Evolutionary conservation across 306 rosid genomes (phyloP), one percentile per base, ranked within the genome.

Genomic region (Crotalaria pallida): DNA sequence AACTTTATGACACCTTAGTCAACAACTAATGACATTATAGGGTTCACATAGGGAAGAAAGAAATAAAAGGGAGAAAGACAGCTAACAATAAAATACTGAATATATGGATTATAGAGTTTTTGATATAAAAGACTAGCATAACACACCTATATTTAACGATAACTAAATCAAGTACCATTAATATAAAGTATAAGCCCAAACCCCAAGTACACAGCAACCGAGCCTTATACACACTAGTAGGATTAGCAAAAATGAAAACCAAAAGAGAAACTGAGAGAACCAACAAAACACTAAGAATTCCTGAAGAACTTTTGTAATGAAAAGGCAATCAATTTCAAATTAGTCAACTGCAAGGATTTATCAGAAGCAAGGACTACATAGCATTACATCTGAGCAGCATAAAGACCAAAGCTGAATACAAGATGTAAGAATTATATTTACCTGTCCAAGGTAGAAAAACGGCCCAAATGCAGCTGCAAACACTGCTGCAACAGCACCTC

Each of bases 401-500:
- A 23, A 59, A 67, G 66, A 29, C 12, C 67, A 67, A 21, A 29
- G 16, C 45, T 38, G 38, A 53, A 56, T 36, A 57, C 40, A 82
- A 50, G 19, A 17, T 0, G 3, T 19, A 11, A 43, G 55, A 52
- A 43, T 40, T 45, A 41, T 40, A 59, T 51, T 78, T 83, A 94
- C 98, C 98, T 90, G 96, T 40, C 96, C 94, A 70, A 88, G 87
- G 80, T 88, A 74, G 61, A 87, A 67, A 81, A 90, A 88, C 0
- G 97, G 97, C 22, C 96, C 98, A 81, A 82, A 90, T 13, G 98
- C 97, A 50, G 79, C 82, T 1, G 77, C 85, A 27, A 94, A 81
- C 71, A 87, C 97, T 3, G 85, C 86, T 23, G 75, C 83, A 66
- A 94, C 97, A 44, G 71, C 65, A 7, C 79, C 73, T 58, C 92